Base-by-base conservation (phyloP, 495 filamentous ascomycete species). In the Collariella sp. region DNA sequence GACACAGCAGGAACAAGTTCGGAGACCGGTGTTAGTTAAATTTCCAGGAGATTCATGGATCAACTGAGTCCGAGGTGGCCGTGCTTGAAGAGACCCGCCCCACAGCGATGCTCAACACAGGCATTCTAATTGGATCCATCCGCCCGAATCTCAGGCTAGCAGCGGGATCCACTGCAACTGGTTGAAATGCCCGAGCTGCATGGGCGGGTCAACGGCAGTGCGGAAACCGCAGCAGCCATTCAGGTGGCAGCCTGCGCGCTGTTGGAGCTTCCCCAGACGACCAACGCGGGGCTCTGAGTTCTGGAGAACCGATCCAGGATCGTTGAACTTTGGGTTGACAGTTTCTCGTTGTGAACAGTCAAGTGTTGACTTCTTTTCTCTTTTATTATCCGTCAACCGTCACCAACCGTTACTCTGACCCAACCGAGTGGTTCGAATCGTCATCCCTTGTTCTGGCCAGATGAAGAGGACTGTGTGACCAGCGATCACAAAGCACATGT, bases 51-150 rank as follows among this genome's bases (percentile, higher is more conserved):
- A n/a, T n/a, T n/a, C n/a, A n/a, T n/a, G n/a, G n/a, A n/a, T n/a
- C n/a, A n/a, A n/a, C n/a, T n/a, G n/a, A n/a, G n/a, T n/a, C n/a
- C n/a, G 33, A 19, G 20, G 20, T 33, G 31, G 49, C 43, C 46
- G 16, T 39, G 34, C 36, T 19, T 29, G 18, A 20, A 29, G 26
- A 24, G 19, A 15, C 54, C 15, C 29, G 26, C 20, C 19, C 7
- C 23, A 23, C 13, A 40, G 38, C n/a, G n/a, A n/a, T n/a, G n/a
- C 5, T 39, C 23, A 40, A 40, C 53, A 49, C 11, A 19, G 39
- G 7, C 22, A 40, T 41, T 20, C 36, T 60, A 33, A 60, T 63
- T 63, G 61, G 57, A 55, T 63, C 61, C 61, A n/a, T 63, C 57
- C 46, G 61, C 33, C 61, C 61, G 61, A 63, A 58, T 46, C 48